phyloP scores from a whole-genome alignment of 2,329 filamentous ascomycete species.

The Albophoma yamanashiensis region DNA sequence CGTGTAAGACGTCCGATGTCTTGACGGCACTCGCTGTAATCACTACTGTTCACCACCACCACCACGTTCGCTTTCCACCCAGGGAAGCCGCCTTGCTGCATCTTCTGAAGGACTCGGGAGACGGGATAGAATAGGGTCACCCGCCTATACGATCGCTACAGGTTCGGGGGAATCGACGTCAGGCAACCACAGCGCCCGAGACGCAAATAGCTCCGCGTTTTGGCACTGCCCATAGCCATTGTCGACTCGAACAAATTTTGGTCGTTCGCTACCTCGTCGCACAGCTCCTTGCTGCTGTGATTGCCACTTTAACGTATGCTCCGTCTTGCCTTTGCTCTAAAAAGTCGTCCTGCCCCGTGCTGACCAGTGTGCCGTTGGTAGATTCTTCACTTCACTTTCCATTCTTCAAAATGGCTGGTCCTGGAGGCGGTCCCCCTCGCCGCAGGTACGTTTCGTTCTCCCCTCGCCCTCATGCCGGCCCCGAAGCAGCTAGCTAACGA shows the following conservation, averaged over 20 bases:
- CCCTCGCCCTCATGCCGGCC: not conserved
- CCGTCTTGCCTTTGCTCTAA: not conserved
- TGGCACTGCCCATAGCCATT: not conserved
- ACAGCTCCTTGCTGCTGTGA: conserved; percentile 16
- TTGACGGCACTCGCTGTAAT: not conserved
- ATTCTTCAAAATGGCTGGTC: conserved; percentile 65
- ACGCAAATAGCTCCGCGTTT: not conserved
- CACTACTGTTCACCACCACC: conserved; percentile 12
- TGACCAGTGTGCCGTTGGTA: not conserved
- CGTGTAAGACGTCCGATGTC: not conserved
- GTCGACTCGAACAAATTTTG: not conserved
- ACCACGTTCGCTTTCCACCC: conserved; percentile 21
- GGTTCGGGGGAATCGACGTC: not conserved
- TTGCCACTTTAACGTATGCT: conserved; percentile 17
- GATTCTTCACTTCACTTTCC: not conserved
- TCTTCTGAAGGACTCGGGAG: not conserved
- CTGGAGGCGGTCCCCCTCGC: conserved; percentile 84
- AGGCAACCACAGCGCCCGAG: not conserved
- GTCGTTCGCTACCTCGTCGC: conserved; percentile 29
- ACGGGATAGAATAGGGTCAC: not conserved
- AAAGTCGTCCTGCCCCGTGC: not conserved
- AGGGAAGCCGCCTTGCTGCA: not conserved
- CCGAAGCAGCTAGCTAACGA: not conserved
- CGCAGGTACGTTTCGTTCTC: conserved; percentile 38
- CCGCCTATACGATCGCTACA: not conserved